Evolutionary conservation across 345 rosid genomes (phyloP).

Genomic region (Carallia brachiata): DNA sequence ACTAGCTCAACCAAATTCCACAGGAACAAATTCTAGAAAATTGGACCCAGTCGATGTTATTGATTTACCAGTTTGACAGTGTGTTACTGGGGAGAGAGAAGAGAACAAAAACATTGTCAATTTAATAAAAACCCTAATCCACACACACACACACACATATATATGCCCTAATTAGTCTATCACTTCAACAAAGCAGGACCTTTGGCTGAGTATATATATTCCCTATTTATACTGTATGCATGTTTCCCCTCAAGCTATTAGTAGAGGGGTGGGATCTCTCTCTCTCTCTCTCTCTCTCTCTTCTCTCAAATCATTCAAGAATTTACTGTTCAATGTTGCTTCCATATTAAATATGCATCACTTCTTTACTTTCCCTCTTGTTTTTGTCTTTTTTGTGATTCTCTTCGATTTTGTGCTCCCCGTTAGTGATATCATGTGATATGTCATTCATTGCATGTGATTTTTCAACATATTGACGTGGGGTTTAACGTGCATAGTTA

Average conservation of each 20-base stretch:
- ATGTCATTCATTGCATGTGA: slow-evolving; percentile 35
- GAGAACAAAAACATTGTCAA: not conserved
- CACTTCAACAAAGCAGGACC: not conserved
- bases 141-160: too few species aligned
- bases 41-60: not conserved
- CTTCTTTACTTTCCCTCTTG: slow-evolving; percentile 26
- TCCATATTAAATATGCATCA: slow-evolving; percentile 28
- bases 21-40: not conserved
- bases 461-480: slow-evolving; percentile 19
- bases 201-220: not conserved
- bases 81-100: too few species aligned
- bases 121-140: slow-evolving; percentile 33
- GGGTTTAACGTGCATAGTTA: not conserved
- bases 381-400: slow-evolving; percentile 43
- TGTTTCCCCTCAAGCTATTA: slow-evolving; percentile 16
- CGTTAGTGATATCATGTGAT: slow-evolving; percentile 43
- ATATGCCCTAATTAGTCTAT: slow-evolving; percentile 39
- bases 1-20: not conserved
- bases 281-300: slow-evolving; percentile 4
- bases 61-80: too few species aligned
- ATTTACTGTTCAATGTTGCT: slow-evolving; percentile 26
- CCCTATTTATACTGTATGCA: slow-evolving; percentile 4
- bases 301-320: slow-evolving; percentile 35
- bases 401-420: slow-evolving; percentile 59
- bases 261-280: slow-evolving; percentile 6